Base-by-base conservation (phyloP, 768 basidiomycete genomes). In the Austroboletus eburneus region DNA sequence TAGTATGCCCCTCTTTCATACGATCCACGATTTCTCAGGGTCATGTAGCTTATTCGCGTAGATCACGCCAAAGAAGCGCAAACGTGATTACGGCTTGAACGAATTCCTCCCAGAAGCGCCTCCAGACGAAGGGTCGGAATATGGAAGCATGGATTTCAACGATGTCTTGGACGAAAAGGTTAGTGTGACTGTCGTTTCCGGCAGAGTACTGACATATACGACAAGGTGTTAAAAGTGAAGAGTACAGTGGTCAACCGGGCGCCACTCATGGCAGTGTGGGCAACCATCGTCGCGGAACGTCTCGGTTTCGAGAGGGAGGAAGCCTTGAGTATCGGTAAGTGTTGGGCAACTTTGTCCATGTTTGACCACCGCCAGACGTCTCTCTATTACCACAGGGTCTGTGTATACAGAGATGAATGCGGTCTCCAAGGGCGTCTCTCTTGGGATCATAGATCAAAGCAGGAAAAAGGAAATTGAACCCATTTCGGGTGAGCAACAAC, bases 371-470 rank as follows among this genome's bases (percentile, higher is more conserved):
- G 24, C 16, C 12, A 17, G 4, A 41, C 12, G 17, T 36, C 29
- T 32, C 39, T 18, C 27, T n/a, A 6, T 40, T 30, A 12, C 47
- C 29, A 25, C 52, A 92, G 94, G 93, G 5, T 88, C 91, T 39
- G 91, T 85, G 17, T 96, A 92, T 64, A 95, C 93, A 9, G 91
- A 95, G 62, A 80, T 95, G 78, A 95, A 94, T 53, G 91, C 91
- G 1, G 70, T 88, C 32, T 72, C 85, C 23, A 95, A 92, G 63
- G 93, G 91, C 10, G 74, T 91, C 20, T 83, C 85, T 27, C 72
- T 96, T 21, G 92, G 94, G 3, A 76, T 93, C 45, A 84, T 83
- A 58, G 73, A 83, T 42, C 64, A 74, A 52, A 70, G 72, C 22
- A 76, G 75, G 42, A 74, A 76, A 48, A 72, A 71, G 49, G 77